These are phyloP conservation scores for Rhododendron williamsianum DNA, from an alignment of 148 eudicot genomes.

Conservation along the genomic window DNA sequence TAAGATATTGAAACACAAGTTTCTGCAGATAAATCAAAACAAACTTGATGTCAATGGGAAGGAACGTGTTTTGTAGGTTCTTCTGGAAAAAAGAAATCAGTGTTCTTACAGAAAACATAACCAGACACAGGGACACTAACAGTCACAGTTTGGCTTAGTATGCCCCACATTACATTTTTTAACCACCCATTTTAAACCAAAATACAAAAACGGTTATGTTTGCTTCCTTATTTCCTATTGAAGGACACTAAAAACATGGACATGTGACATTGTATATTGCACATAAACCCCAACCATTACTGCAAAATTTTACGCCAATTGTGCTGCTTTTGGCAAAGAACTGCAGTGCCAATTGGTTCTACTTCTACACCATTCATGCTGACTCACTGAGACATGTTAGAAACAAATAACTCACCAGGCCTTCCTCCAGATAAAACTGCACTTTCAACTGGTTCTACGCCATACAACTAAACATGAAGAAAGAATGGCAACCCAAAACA, in stretches of 20 bases:
- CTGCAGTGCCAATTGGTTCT: background rate
- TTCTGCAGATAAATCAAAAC: background rate
- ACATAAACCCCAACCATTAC: background rate
- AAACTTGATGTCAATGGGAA: background rate
- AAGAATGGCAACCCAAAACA: background rate
- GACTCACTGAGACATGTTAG: background rate
- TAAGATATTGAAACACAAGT: background rate
- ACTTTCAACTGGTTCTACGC: slow-evolving; percentile 85
- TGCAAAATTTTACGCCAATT: background rate
- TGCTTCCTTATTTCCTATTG: background rate
- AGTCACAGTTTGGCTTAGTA: background rate
- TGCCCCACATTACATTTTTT: background rate
- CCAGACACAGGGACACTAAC: background rate
- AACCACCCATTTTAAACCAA: background rate
- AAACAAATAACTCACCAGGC: slow-evolving; percentile 45
- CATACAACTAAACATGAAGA: slow-evolving; percentile 43
- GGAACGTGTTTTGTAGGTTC: background rate
- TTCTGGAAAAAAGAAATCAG: background rate
- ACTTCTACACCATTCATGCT: background rate
- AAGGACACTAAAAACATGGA: background rate
- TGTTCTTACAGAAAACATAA: background rate
- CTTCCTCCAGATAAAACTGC: slow-evolving; percentile 75
- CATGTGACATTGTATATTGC: background rate
- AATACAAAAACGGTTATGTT: background rate
- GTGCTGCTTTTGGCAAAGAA: background rate